Evolutionary conservation across 805 yeast species (phyloP), one percentile per base, ranked within the genome.

Genomic region (Yamadazyma akitaensis): DNA sequence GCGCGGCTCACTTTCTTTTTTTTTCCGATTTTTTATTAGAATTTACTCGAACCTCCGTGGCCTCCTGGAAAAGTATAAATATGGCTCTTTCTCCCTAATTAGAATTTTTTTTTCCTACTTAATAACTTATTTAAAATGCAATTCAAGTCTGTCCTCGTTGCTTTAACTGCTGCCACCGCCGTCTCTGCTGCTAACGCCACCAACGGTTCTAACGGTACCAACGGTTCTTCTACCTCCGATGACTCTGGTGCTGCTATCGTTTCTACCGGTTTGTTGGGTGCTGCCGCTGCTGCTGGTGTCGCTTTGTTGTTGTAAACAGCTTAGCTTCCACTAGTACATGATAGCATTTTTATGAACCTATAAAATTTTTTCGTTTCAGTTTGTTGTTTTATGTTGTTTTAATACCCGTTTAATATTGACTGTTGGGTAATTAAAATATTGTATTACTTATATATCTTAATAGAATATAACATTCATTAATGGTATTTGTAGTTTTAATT

Each of bases 131-230:
- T 17, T 5, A 61, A 40, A 67, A 69, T 69, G 75, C 73, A 69
- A 66, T 65, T 68, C 65, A 58, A 61, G 48, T 53, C 67, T 48
- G 63, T 66, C 51, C 50, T 66, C 53, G 55, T 64, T 59, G 67
- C 72, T 55, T 63, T 70, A 62, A 58, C 72, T 53, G 70, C 70
- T 37, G 64, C 56, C 50, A 50, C 70, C 43, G 69, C 63, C 47
- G 72, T 60, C 49, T 60, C 68, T 40, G 73, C 73, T 52, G 65
- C 67, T 51, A 61, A 60, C 60, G 53, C 54, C 44, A 17, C 65
- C 18, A 57, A 56, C 58, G 53, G 54, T 37, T 39, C 66, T 42
- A 59, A 61, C 59, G 56, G 51, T 38, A 16, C 46, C 14, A 55
- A 54, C 55, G 50, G 52, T 37, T 42, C 60, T 26, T 40, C 55